A percentile compares a stretch with the other conserved stretches of the same genome.
Evolutionary conservation across 2,329 filamentous ascomycete species (phyloP).

Genomic region (Diaporthe amygdali): DNA sequence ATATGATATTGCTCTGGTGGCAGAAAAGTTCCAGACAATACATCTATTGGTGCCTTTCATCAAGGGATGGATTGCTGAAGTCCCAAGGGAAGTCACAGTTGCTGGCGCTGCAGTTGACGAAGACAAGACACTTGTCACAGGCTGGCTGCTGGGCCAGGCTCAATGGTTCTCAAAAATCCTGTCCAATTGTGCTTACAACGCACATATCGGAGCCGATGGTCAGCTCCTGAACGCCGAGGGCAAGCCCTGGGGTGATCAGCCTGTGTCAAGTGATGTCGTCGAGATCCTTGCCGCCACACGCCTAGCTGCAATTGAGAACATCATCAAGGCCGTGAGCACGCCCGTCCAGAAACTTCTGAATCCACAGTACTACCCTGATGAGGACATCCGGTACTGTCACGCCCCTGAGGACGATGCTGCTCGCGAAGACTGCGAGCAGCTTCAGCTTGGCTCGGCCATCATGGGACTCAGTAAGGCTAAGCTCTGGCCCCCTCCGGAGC

Average conservation of each 20-base stretch:
- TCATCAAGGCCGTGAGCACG: constrained; percentile 23
- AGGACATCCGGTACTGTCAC: constrained; percentile 26
- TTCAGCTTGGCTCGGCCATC: constrained; percentile 32
- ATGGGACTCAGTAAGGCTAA: constrained; percentile 25
- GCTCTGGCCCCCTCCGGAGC: constrained; percentile 26
- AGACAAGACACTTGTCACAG: constrained; percentile 28
- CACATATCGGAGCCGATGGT: constrained; percentile 25
- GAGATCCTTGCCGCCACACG: constrained; percentile 27
- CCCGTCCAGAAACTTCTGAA: constrained; percentile 26
- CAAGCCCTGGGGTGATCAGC: constrained; percentile 26
- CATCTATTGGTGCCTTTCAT: constrained; percentile 30
- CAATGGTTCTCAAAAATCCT: constrained; percentile 27
- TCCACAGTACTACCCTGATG: constrained; percentile 9
- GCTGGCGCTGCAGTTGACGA: constrained; percentile 19
- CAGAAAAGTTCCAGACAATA: constrained; percentile 29
- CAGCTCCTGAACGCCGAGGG: constrained; percentile 27
- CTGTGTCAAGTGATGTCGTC: constrained; percentile 24
- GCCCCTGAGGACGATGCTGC: constrained; percentile 22
- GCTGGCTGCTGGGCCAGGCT: constrained; percentile 31
- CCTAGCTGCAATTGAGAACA: constrained; percentile 19
- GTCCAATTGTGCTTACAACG: constrained; percentile 27
- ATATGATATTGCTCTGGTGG: constrained; percentile 27
- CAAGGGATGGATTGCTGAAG: constrained; percentile 26
- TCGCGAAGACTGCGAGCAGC: constrained; percentile 29
- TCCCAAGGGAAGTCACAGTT: constrained; percentile 24